Evolutionary conservation across 2,329 filamentous ascomycete species (phyloP), one percentile per base, ranked within the genome.

Genomic region (Pseudogymnoascus sp.): DNA sequence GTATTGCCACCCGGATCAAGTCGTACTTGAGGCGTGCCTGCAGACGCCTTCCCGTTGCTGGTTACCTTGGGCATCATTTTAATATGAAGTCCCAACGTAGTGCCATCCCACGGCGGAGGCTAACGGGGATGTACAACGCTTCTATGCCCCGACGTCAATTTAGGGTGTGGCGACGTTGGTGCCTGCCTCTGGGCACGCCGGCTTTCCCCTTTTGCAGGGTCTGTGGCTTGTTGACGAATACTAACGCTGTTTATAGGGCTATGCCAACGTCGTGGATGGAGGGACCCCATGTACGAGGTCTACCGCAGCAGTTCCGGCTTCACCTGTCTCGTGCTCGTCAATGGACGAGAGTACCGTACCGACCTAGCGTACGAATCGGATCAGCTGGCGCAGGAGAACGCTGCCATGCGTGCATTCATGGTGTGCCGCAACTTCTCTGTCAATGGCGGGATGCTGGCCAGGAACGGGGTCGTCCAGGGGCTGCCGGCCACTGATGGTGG

Each of bases 371-470:
- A 94, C 78, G 86, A 90, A 73, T 90, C 88, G 65, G 90, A 93
- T 73, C 80, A 84, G 58, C 81, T 96, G 67, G 93, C 93, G 55
- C 90, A 92, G 72, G 92, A 97, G 75, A 94, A 93, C 71, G 93
- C 93, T 27, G 93, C 93, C 64, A 95, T 95, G 84, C 89, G 92
- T 65, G 93, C 93, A 63, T 97, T 96, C 77, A 93, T 96, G 85
- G 94, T 97, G 68, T 97, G 93, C 81, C 89, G 92, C 67, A 96
- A 96, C 81, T 97, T 97, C 78, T 96, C 91, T 62, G 90, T 95
- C 75, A 97, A 96, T 74, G 92, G 95, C 70, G 93, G 93, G 73
- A 96, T 96, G 91, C 79, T 87, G 66, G 85, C 84, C 65, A 82
- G 84, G 66, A 88, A 87, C 71, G 85, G 85, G 44, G 86, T 87